Percentiles rank a stretch among this genome's conserved stretches.
phyloP scores from a whole-genome alignment of 75 land plant species.

The Sequoiadendron giganteum region DNA sequence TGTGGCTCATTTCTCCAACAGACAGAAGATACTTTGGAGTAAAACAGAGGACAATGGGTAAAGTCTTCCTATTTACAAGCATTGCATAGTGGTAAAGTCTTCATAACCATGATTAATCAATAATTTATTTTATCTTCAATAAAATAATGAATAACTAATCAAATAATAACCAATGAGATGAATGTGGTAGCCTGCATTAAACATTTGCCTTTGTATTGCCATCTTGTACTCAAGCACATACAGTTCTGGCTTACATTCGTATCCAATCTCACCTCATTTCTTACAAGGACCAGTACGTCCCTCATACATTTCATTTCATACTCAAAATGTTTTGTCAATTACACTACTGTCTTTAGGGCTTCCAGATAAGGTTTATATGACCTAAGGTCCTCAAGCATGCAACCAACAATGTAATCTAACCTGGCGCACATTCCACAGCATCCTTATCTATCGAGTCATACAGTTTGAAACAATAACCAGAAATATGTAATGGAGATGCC shows the following conservation, averaged over 20 bases:
- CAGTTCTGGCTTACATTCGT: background rate
- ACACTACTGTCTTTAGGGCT: background rate
- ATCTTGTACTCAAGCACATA: background rate
- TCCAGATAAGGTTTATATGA: background rate
- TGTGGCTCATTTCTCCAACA: no score
- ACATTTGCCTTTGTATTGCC: background rate
- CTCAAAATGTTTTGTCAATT: background rate
- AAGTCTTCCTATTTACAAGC: slow-evolving; percentile 4
- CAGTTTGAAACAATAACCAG: background rate
- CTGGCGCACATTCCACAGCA: background rate
- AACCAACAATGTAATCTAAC: background rate
- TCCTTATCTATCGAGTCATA: background rate
- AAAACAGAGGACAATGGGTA: background rate
- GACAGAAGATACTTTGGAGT: background rate
- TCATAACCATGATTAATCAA: background rate
- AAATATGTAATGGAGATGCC: background rate
- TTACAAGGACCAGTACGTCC: background rate
- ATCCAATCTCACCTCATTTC: background rate
- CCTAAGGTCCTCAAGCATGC: background rate
- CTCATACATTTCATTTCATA: background rate
- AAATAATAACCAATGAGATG: background rate
- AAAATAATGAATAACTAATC: background rate
- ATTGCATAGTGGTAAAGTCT: no score
- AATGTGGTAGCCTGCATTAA: background rate
- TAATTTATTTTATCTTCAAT: background rate